A percentile compares a stretch with the other conserved stretches of the same genome.
These are phyloP conservation scores for Quercus tomentella DNA, from an alignment of 331 rosid species.

Conservation along the genomic window DNA sequence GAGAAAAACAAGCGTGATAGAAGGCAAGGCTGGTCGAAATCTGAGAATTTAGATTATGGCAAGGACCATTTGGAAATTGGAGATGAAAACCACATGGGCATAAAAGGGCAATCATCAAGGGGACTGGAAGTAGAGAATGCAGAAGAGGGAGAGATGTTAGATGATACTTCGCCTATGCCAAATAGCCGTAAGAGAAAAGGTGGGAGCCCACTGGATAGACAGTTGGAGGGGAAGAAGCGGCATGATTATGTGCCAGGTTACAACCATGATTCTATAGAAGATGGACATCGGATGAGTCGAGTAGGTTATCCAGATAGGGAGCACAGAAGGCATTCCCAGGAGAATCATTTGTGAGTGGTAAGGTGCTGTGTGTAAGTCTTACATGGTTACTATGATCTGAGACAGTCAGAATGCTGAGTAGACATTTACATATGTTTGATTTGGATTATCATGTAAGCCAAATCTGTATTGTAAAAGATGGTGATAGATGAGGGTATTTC, in stretches of 20 bases:
- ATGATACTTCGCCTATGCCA: conserved; percentile 61
- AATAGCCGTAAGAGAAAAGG: conserved; percentile 73
- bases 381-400: not conserved
- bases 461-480: not conserved
- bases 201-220: conserved; percentile 54
- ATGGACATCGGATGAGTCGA: conserved; percentile 47
- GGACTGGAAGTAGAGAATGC: conserved; percentile 55
- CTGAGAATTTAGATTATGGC: conserved; percentile 52
- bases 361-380: not conserved
- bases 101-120: conserved; percentile 22
- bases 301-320: conserved; percentile 58
- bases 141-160: conserved; percentile 87
- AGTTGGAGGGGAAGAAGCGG: conserved; percentile 57
- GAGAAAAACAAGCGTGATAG: conserved; percentile 72
- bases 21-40: conserved; percentile 77
- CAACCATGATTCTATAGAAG: conserved; percentile 54
- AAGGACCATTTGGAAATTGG: conserved; percentile 39
- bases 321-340: conserved; percentile 53
- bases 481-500: not conserved
- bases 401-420: not conserved
- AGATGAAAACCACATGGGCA: conserved; percentile 43
- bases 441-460: not conserved
- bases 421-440: not conserved
- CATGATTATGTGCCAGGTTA: conserved; percentile 44
- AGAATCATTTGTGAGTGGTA: conserved; percentile 46